Evolutionary conservation across 352 stramenopile genomes (phyloP).

Genomic region (Phytophthora foliorum): DNA sequence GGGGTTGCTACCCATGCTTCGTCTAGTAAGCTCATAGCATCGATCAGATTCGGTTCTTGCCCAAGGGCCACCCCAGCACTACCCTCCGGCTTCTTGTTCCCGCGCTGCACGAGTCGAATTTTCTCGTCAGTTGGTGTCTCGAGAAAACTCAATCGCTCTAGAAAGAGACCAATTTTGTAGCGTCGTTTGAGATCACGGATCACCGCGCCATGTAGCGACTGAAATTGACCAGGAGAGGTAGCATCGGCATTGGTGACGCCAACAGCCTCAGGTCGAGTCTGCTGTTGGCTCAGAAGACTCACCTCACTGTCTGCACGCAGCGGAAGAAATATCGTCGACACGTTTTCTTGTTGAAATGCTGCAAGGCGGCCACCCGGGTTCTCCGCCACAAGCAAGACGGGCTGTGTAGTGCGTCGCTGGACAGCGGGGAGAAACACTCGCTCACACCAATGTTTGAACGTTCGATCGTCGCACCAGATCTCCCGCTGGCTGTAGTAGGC

Average conservation of each 20-base stretch:
- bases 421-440: conserved; percentile 60
- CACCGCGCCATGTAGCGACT: conserved; percentile 47
- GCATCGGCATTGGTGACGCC: neutral
- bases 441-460: conserved; percentile 65
- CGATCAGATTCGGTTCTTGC: conserved; percentile 47
- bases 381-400: conserved; percentile 55
- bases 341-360: conserved; percentile 47
- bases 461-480: conserved; percentile 62
- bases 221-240: conserved; percentile 29
- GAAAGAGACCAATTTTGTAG: conserved; percentile 62
- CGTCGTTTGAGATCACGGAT: conserved; percentile 60
- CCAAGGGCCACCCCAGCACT: conserved; percentile 47
- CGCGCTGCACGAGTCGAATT: conserved; percentile 50
- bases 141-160: conserved; percentile 52
- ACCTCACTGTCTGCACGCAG: conserved; percentile 21
- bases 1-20: conserved; percentile 51
- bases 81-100: conserved; percentile 45
- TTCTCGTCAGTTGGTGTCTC: conserved; percentile 55
- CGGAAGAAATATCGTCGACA: conserved; percentile 54
- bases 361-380: conserved; percentile 52
- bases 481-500: conserved; percentile 58
- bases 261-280: neutral
- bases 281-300: conserved; percentile 8
- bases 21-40: conserved; percentile 55
- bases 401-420: conserved; percentile 49